Evolutionary conservation across 1,139 yeast genomes (phyloP), one percentile per base, ranked within the genome.

Genomic region (Taphrina betulina): DNA sequence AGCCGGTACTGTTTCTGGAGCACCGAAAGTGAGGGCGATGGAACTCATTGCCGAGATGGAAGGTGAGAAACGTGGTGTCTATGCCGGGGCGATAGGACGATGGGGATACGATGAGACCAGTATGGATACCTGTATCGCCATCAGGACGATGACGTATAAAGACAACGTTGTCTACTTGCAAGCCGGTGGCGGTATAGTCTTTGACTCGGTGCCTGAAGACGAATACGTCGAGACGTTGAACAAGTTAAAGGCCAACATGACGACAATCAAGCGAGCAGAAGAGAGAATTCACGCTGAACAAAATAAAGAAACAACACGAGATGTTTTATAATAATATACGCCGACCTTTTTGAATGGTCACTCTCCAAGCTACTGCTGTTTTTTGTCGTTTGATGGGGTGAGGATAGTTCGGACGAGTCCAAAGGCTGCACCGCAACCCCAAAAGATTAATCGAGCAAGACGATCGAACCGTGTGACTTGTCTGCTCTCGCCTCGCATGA

Each of bases 71-170:
- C 78, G 98, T 67, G 98, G 98, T 41, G 90, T 90, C 12, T 92
- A 92, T 68, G 98, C 98, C 1, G 98, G 98, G 61, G 98, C 98
- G 0, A 96, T 92, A n/a, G 98, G 98, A 8, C 85, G 86, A 69
- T 92, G 96, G 96, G 90, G 95, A 1, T 92, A 89, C 68, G 95
- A 88, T 66, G 88, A 94, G 16, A 81, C 80, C 64, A 79, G 89
- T 24, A 92, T 92, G 97, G 95, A 92, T 68, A 92, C 97, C 0
- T 92, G 98, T 72, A 92, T 92, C 68, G 98, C 98, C 0, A 75
- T 92, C 64, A 80, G 98, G 72, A 92, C 98, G 0, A 92, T 92
- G 97, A 92, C 92, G 38, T 85, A 79, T 67, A 92, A 92, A 68
- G 88, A 90, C 64, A 94, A 94, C 17, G 75, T 79, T 43, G 97